Evolutionary conservation across 1,284 basidiomycete genomes (phyloP).

Genomic region (Boletus semigastroideus): DNA sequence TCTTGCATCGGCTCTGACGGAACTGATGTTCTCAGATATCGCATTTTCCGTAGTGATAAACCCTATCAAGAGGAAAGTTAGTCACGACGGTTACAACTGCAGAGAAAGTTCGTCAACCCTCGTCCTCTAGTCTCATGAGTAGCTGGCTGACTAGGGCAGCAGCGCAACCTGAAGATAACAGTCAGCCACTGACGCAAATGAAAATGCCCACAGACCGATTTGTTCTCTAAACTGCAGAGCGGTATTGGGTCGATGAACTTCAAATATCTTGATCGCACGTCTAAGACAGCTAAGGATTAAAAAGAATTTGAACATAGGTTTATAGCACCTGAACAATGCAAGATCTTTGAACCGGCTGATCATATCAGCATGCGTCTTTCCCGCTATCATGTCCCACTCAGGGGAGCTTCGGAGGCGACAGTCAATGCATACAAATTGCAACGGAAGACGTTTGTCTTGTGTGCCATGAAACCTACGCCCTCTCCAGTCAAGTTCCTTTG

Average conservation of each 20-base stretch:
- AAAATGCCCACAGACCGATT: slow-evolving; percentile 47
- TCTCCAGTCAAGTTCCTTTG: not conserved
- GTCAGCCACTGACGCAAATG: slow-evolving; percentile 6
- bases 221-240: slow-evolving; percentile 55
- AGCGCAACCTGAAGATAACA: slow-evolving; percentile 47
- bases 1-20: slow-evolving; percentile 40
- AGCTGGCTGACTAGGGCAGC: slow-evolving; percentile 56
- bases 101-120: slow-evolving; percentile 45
- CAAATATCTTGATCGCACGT: slow-evolving; percentile 70
- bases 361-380: slow-evolving; percentile 57
- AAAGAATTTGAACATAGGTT: not conserved
- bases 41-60: slow-evolving; percentile 57
- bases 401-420: slow-evolving; percentile 64
- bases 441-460: slow-evolving; percentile 55
- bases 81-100: not conserved
- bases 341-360: slow-evolving; percentile 63
- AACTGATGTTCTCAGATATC: slow-evolving; percentile 50
- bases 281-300: slow-evolving; percentile 37
- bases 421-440: slow-evolving; percentile 64
- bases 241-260: slow-evolving; percentile 48
- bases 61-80: slow-evolving; percentile 38
- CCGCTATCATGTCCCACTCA: slow-evolving; percentile 66
- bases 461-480: slow-evolving; percentile 58
- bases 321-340: slow-evolving; percentile 60
- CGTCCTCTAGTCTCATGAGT: slow-evolving; percentile 64